Percentiles rank a stretch among this genome's conserved stretches.
These are phyloP conservation scores for Diaporthe caulivora DNA, from an alignment of 2,329 filamentous ascomycete genomes.

Conservation along the genomic window DNA sequence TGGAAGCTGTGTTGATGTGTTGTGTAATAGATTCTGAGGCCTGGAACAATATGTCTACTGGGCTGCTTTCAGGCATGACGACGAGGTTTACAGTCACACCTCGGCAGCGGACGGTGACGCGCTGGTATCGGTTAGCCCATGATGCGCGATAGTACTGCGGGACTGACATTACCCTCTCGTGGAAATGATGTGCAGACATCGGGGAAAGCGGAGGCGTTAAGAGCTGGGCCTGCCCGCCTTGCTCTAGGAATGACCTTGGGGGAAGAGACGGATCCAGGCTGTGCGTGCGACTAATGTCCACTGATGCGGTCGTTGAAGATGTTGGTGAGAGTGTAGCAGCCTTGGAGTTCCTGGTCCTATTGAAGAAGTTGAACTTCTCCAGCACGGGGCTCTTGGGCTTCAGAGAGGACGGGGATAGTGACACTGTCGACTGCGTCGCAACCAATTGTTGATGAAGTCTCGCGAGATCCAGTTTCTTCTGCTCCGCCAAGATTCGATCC, in stretches of 20 bases:
- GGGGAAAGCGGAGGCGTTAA: conserved; percentile 60
- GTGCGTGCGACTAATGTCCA: conserved; percentile 49
- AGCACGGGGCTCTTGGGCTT: conserved; percentile 58
- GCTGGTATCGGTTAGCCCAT: conserved; percentile 57
- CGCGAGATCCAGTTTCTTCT: conserved; percentile 62
- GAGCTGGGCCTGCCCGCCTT: conserved; percentile 20
- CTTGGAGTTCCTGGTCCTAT: conserved; percentile 56
- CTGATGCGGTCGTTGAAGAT: conserved; percentile 48
- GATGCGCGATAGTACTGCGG: conserved; percentile 19
- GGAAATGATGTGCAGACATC: conserved; percentile 82
- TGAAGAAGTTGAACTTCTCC: conserved; percentile 62
- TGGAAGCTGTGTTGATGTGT: conserved; percentile 72
- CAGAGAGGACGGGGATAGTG: conserved; percentile 36
- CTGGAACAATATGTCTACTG: conserved; percentile 78
- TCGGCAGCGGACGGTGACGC: conserved; percentile 79
- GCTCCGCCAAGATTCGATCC: conserved; percentile 61
- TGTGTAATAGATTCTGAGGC: conserved; percentile 74
- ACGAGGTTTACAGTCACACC: conserved; percentile 78
- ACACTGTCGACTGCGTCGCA: conserved; percentile 46
- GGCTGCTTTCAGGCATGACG: conserved; percentile 80
- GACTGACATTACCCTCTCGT: conserved; percentile 75
- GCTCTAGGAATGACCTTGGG: conserved; percentile 37
- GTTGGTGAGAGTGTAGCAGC: conserved; percentile 49
- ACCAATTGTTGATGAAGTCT: conserved; percentile 59
- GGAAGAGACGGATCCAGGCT: conserved; percentile 48